Percentiles rank a stretch among this genome's conserved stretches.
Conservation (phyloP, 768 basidiomycete genomes). For the Postia placenta region DNA sequence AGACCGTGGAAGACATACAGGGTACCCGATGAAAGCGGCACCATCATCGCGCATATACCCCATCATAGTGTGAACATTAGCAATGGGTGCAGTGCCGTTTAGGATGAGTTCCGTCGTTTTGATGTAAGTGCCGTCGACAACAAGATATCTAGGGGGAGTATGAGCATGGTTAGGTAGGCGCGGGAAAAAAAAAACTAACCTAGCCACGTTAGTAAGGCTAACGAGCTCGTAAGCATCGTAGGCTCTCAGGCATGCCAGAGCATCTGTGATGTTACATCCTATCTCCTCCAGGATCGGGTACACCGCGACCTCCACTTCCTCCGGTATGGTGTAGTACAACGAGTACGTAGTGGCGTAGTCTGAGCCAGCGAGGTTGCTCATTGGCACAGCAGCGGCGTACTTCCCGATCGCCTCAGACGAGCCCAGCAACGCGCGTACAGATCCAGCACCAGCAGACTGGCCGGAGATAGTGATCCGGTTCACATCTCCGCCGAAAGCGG, state of each 20-base stretch:
- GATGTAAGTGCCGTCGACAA: conserved; percentile 43
- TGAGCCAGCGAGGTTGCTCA: conserved; percentile 43
- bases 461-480: conserved; percentile 46
- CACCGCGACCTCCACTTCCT: conserved; percentile 31
- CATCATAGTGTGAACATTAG: conserved; percentile 40
- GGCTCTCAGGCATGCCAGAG: conserved; percentile 33
- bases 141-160: conserved; percentile 27
- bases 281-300: conserved; percentile 32
- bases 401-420: conserved; percentile 27
- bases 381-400: conserved; percentile 28
- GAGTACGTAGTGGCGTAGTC: conserved; percentile 45
- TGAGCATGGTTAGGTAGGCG: background rate
- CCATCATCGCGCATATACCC: conserved; percentile 50
- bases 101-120: conserved; percentile 32
- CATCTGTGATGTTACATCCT: conserved; percentile 31
- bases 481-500: conserved; percentile 54
- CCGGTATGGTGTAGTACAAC: conserved; percentile 39
- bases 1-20: conserved; percentile 13
- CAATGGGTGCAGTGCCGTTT: conserved; percentile 28
- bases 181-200: conserved; percentile 11
- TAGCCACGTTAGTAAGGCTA: conserved; percentile 25
- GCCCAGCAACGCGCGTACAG: conserved; percentile 29
- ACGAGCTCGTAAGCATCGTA: conserved; percentile 31
- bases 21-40: conserved; percentile 37
- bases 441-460: conserved; percentile 46